Base-by-base conservation (phyloP, 2,329 filamentous ascomycete species). In the Thermoascus crustaceus region DNA sequence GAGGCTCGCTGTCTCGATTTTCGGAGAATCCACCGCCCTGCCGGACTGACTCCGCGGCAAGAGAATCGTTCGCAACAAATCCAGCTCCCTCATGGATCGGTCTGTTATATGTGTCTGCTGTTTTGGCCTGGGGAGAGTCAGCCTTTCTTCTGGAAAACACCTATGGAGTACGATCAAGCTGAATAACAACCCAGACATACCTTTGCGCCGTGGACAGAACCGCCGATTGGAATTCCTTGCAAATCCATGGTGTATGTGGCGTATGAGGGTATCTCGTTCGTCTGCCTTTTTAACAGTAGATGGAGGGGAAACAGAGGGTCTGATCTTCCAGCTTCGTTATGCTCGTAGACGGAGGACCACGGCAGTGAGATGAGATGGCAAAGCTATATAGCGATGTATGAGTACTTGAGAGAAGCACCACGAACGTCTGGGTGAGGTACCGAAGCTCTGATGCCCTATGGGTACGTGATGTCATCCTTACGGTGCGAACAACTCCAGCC, bases 41-140 rank as follows among this genome's bases (percentile, higher is more conserved):
- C 30, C 68, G 63, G 40, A 76, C 61, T 0, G 84, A 91, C 51
- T 89, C 80, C 39, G 77, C 80, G 7, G 85, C 85, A 4, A 93
- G 76, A 5, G 83, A 89, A 60, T 82, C 82, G 9, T 72, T 66
- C 29, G 72, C 63, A 1, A 89, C 71, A 17, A 68, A 50, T 34
- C 85, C 85, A 4, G 80, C 66, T 9, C 70, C 64, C 57, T 91
- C 85, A 10, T 65, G 55, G 39, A 69, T 72, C 18, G 75, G 72
- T 29, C 74, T 67, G 30, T 72, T 59, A 23, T 49, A 52, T 30
- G 64, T 55, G 40, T 56, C 52, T 34, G 69, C n/a, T n/a, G n/a
- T n/a, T n/a, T n/a, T n/a, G n/a, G n/a, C n/a, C n/a, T n/a, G n/a
- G n/a, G n/a, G n/a, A n/a, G n/a, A n/a, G n/a, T n/a, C n/a, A n/a